phyloP scores from a whole-genome alignment of 208 protist species.

The Acanthamoeba quina region DNA sequence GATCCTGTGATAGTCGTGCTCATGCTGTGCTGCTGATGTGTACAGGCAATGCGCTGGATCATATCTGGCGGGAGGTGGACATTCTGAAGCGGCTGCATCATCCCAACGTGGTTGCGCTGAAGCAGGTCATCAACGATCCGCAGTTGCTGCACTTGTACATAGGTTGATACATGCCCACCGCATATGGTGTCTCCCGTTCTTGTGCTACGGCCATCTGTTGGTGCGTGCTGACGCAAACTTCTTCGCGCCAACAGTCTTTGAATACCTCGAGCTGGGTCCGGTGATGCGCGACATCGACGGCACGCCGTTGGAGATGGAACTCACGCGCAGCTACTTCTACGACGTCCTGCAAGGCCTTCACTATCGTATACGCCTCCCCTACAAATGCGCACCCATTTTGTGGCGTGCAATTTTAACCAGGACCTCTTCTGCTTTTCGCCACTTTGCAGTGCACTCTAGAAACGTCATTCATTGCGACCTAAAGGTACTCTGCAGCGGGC shows the following conservation, averaged over 20 bases:
- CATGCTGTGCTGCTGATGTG: background rate
- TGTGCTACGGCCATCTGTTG: background rate
- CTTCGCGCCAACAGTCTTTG: background rate
- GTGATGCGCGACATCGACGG: conserved; percentile 20
- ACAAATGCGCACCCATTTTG: background rate
- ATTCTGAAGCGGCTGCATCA: conserved; percentile 59
- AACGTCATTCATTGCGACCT: conserved; percentile 33
- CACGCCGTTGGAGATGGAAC: conserved; percentile 26
- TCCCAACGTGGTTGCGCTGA: conserved; percentile 46
- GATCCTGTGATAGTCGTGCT: background rate
- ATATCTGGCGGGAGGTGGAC: conserved; percentile 36
- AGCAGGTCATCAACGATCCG: conserved; percentile 48
- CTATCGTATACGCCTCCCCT: conserved; percentile 20
- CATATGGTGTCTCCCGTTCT: background rate
- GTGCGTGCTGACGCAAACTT: background rate
- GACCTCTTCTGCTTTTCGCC: background rate
- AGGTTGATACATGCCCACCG: background rate
- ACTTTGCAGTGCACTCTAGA: background rate
- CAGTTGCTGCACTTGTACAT: background rate
- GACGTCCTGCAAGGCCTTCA: conserved; percentile 44
- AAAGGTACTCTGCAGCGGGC: background rate
- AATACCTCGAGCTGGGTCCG: conserved; percentile 57
- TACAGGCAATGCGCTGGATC: conserved; percentile 49
- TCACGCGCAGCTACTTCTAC: conserved; percentile 43
- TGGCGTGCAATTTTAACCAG: background rate